Base-by-base conservation (phyloP, 805 yeast species). In the Clavispora carvajalis region DNA sequence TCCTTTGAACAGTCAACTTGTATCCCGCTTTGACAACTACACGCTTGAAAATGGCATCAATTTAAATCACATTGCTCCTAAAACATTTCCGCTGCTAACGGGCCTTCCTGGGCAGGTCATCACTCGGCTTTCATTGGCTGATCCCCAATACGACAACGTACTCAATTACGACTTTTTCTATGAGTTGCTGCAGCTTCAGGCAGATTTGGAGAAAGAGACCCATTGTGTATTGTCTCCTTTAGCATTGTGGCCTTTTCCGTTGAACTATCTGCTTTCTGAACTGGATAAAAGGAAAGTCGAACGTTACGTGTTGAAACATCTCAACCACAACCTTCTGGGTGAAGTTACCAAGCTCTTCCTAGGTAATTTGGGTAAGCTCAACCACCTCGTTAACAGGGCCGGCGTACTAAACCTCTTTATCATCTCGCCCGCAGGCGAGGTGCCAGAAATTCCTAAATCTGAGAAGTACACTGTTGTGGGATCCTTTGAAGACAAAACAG, bases 361-460 rank as follows among this genome's bases (percentile, higher is more conserved):
- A 22, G 59, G 59, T 44, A 41, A 54, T 22, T 22, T 66, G 2
- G 33, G 39, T 22, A 51, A 49, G 18, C 45, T 47, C 9, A 63
- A 67, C 44, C 65, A 63, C 40, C 40, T 65, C 21, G 52, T 67
- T 23, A 48, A 51, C 18, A 51, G 49, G 24, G 65, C 69, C 1
- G 44, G 46, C 24, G 25, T 18, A 6, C 18, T 62, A 19, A 54
- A 52, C 12, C 4, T 60, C 2, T 63, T 54, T 40, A 34, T 60
- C n/a, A 25, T 59, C 17, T 28, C 31, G 8, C 31, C 31, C 10
- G 58, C 59, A 37, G 34, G 41, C 26, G 4, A 25, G 2, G n/a
- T 5, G 11, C 18, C 13, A 5, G 19, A 7, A 13, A 8, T 33
- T 15, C 36, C 36, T 4, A n/a, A 33, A 19, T 33, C 23, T 2